Evolutionary conservation across 1,139 yeast genomes (phyloP).

Genomic region (Blastobotrys illinoisensis): DNA sequence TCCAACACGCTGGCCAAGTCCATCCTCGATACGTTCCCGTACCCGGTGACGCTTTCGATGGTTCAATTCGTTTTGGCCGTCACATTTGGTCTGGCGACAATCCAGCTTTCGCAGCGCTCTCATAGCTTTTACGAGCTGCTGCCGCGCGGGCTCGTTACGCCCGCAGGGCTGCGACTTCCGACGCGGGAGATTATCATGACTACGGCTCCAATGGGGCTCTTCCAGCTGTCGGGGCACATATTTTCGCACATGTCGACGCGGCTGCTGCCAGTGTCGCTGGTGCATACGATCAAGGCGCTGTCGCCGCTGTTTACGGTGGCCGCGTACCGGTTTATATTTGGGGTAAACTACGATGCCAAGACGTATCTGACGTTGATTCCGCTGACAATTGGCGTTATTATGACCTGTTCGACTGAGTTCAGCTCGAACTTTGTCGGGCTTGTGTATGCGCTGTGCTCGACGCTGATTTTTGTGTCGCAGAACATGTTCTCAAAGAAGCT

Average conservation of each 20-base stretch:
- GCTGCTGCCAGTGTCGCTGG: conserved; percentile 81
- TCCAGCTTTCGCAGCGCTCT: conserved; percentile 21
- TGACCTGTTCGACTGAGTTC: conserved; percentile 56
- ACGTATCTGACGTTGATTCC: conserved; percentile 79
- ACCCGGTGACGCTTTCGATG: conserved; percentile 82
- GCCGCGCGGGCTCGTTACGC: conserved; percentile 31
- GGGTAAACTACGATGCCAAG: conserved; percentile 49
- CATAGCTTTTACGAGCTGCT: conserved; percentile 19
- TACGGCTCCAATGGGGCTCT: conserved; percentile 87
- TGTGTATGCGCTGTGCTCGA: conserved; percentile 68
- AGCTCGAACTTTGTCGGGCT: conserved; percentile 55
- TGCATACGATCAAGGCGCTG: conserved; percentile 85
- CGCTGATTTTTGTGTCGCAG: conserved; percentile 84
- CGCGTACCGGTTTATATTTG: conserved; percentile 60
- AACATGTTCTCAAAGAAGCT: conserved; percentile 86
- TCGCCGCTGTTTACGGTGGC: conserved; percentile 86
- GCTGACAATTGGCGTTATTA: conserved; percentile 73
- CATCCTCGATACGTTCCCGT: conserved; percentile 60
- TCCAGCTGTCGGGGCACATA: conserved; percentile 87
- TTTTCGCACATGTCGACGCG: conserved; percentile 87
- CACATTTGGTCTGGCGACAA: conserved; percentile 46
- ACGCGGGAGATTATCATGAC: conserved; percentile 51
- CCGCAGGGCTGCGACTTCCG: conserved; percentile 41
- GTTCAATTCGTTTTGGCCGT: conserved; percentile 74
- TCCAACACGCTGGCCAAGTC: conserved; percentile 77